Conservation (phyloP, 2,329 filamentous ascomycete genomes). For the Aspergillus uvarum region DNA sequence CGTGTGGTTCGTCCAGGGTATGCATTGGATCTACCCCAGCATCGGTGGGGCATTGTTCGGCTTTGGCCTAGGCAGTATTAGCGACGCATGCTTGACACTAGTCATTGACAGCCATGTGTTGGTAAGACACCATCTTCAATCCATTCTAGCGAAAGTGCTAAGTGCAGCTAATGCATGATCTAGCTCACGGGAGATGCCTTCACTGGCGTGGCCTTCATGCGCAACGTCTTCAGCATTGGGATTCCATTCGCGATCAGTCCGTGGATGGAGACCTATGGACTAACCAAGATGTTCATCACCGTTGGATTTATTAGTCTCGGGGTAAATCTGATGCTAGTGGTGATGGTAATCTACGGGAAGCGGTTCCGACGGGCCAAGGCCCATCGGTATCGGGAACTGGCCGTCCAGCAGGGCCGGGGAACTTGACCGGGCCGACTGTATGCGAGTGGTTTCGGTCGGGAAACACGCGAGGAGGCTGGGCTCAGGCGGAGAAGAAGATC, state of each 20-base stretch:
- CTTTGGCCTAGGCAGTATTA: constrained; percentile 42
- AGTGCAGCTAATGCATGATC: too few relatives aligned
- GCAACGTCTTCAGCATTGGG: constrained; percentile 33
- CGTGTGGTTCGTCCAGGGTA: constrained; percentile 30
- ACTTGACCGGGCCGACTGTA: constrained; percentile 1
- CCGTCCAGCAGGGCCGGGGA: constrained; percentile 1
- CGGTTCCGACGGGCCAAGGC: background rate
- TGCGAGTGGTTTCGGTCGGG: background rate
- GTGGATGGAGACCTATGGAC: constrained; percentile 27
- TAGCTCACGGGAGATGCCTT: constrained; percentile 26
- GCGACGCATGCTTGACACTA: constrained; percentile 38
- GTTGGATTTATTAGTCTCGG: constrained; percentile 28
- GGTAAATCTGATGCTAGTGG: constrained; percentile 8
- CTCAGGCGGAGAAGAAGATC: background rate
- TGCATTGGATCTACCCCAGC: constrained; percentile 46
- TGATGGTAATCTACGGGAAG: background rate
- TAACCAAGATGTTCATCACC: constrained; percentile 29
- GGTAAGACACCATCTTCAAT: constrained; percentile 19
- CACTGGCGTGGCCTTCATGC: constrained; percentile 32
- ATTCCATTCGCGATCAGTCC: constrained; percentile 33
- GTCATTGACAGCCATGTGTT: constrained; percentile 42
- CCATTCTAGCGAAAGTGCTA: background rate
- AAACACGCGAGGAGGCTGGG: background rate
- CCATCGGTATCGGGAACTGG: background rate
- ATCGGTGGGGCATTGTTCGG: constrained; percentile 40